A percentile compares a stretch with the other conserved stretches of the same genome.
These are phyloP conservation scores for Teunomyces pallodes DNA, from an alignment of 805 yeast genomes.

Conservation along the genomic window DNA sequence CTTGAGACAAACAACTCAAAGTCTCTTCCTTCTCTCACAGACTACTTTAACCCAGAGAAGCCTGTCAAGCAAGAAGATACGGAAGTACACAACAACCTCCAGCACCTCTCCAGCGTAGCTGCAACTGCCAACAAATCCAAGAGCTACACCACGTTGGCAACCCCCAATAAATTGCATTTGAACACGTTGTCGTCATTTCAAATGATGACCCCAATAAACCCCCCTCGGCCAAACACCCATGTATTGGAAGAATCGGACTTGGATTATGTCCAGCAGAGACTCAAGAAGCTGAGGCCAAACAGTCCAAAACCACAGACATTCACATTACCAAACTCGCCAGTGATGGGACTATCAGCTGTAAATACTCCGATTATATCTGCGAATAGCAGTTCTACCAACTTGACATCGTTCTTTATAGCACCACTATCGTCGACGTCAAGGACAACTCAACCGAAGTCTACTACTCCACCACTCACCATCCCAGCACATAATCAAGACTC, in stretches of 20 bases:
- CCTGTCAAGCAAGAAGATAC: slow-evolving; percentile 1
- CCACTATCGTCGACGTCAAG: slow-evolving; percentile 12
- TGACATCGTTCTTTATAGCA: slow-evolving; percentile 35
- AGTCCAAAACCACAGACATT: slow-evolving; percentile 39
- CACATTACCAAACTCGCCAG: slow-evolving; percentile 45
- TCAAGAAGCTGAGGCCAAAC: slow-evolving; percentile 50
- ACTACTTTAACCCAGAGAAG: slow-evolving; percentile 33
- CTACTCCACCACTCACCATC: slow-evolving; percentile 7
- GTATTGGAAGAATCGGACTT: slow-evolving; percentile 44
- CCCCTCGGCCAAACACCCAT: slow-evolving; percentile 14
- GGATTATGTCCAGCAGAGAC: slow-evolving; percentile 43
- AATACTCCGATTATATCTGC: slow-evolving; percentile 44
- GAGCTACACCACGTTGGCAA: slow-evolving; percentile 12
- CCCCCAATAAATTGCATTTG: slow-evolving; percentile 12
- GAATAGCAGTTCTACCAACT: slow-evolving; percentile 39
- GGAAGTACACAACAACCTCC: slow-evolving; percentile 22
- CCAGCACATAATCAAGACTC: slow-evolving; percentile 5
- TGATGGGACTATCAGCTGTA: slow-evolving; percentile 35
- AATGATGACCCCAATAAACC: slow-evolving; percentile 26
- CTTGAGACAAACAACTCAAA: slow-evolving; percentile 41
- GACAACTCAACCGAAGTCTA: not conserved
- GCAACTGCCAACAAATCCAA: slow-evolving; percentile 15
- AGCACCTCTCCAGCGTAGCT: slow-evolving; percentile 40
- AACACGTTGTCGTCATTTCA: slow-evolving; percentile 50
- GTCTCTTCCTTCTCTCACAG: slow-evolving; percentile 51